These are phyloP conservation scores for Trametes polyzona DNA, from an alignment of 1,284 basidiomycete genomes.

Conservation along the genomic window DNA sequence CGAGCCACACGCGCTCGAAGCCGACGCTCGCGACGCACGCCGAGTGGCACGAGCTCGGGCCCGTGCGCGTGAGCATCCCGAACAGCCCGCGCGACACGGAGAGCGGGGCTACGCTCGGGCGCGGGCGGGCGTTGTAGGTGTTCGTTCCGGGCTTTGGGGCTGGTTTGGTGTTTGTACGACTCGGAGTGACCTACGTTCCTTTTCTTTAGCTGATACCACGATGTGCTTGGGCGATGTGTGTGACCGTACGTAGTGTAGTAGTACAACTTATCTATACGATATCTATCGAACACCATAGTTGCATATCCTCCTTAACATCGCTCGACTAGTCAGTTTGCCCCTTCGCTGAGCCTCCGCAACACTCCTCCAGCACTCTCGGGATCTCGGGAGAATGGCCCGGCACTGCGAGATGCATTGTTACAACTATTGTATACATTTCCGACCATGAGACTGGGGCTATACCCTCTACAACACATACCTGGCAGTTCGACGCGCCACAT, in stretches of 20 bases:
- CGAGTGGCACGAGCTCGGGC: conserved; percentile 22
- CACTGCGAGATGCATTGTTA: background rate
- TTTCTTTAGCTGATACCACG: background rate
- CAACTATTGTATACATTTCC: background rate
- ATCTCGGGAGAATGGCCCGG: too few relatives aligned
- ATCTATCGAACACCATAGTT: background rate
- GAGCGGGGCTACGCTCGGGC: background rate
- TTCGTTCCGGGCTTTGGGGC: background rate
- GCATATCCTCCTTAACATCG: too few relatives aligned
- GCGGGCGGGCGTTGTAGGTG: background rate
- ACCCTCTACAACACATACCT: background rate
- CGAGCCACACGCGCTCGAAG: background rate
- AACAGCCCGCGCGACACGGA: background rate
- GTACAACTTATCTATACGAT: conserved; percentile 9
- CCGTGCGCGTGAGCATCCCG: conserved; percentile 9
- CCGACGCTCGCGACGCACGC: background rate
- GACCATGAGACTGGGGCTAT: too few relatives aligned
- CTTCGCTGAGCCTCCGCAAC: too few relatives aligned
- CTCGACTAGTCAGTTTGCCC: too few relatives aligned
- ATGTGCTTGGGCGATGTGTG: background rate
- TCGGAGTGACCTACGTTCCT: background rate
- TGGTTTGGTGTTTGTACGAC: background rate
- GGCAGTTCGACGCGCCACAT: background rate
- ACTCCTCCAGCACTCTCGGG: too few relatives aligned
- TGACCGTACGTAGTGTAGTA: conserved; percentile 1